Evolutionary conservation across 345 rosid species (phyloP), one percentile per base, ranked within the genome.

Genomic region (Sonneratia alba): DNA sequence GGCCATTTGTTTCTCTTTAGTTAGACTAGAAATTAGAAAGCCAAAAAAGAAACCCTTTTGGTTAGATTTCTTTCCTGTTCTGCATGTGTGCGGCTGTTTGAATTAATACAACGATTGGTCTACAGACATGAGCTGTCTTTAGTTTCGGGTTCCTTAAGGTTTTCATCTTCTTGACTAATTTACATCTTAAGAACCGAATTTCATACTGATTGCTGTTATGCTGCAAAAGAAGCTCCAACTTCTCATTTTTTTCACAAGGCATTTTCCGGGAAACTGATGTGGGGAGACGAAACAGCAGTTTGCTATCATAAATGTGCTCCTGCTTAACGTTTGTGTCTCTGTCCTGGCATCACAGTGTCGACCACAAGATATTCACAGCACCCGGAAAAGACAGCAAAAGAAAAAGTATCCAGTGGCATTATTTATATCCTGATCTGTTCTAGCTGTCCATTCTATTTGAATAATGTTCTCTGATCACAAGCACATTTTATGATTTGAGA

Each of bases 381-480:
- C 14, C 36, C 14, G 15, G 34, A 67, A 16, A 40, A 34, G 51
- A 67, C 42, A 66, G 18, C 24, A 38, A 66, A 27, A 27, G 32
- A 27, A 32, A 13, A 56, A 48, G 42, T 51, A 70, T 36, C 36
- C 16, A 36, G 66, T 34, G 36, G 67, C 10, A 24, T 59, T 43
- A 38, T 55, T 59, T 40, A 18, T 40, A 21, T 59, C 32, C 32
- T 71, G 53, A n/a, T 37, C 48, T 37, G 36, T 59, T 71, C 48
- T 36, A 16, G 66, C 22, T 71, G 43, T 40, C 47, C 49, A 21
- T 71, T 71, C 19, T 16, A 68, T 9, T 71, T 71, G 47, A 57
- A 32, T 59, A 57, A 21, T 71, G 48, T 16, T 18, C 24, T 40
- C 57, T 8, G 36, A 45, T 71, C 73, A 71, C 73, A 40, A 57